Evolutionary conservation across 768 basidiomycete genomes (phyloP).

Genomic region (Trametes villosa): DNA sequence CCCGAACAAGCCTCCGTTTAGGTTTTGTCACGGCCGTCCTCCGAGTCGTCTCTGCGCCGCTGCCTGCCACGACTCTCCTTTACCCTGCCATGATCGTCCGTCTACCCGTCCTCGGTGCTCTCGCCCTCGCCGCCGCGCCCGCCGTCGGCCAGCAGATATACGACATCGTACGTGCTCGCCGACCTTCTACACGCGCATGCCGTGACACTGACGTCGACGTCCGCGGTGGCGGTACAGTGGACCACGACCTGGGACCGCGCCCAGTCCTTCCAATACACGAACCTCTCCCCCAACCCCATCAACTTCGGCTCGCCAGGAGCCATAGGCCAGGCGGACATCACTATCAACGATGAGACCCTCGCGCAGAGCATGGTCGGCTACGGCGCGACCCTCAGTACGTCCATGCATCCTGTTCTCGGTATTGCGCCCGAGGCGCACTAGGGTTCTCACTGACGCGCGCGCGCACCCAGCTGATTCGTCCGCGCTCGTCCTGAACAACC

Average conservation of each 20-base stretch:
- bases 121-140: neutral
- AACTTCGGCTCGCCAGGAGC: slow-evolving; percentile 62
- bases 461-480: slow-evolving; percentile 66
- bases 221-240: slow-evolving; percentile 25
- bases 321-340: slow-evolving; percentile 64
- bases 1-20: slow-evolving; percentile 7
- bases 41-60: neutral
- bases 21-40: neutral
- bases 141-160: slow-evolving; percentile 35
- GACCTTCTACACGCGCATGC: neutral
- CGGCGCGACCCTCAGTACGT: slow-evolving; percentile 64
- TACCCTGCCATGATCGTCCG: slow-evolving; percentile 13
- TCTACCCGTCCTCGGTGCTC: neutral
- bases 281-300: slow-evolving; percentile 45
- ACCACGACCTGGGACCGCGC: slow-evolving; percentile 42
- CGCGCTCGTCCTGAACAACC: slow-evolving; percentile 58
- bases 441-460: neutral
- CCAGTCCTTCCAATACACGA: slow-evolving; percentile 58
- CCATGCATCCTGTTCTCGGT: neutral
- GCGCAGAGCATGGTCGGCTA: slow-evolving; percentile 72
- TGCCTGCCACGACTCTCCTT: neutral
- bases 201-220: neutral
- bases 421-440: no score
- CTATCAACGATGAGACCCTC: slow-evolving; percentile 54
- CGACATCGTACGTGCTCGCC: slow-evolving; percentile 32